Base-by-base conservation (phyloP, 805 yeast species). In the Candida methanosorbosa region DNA sequence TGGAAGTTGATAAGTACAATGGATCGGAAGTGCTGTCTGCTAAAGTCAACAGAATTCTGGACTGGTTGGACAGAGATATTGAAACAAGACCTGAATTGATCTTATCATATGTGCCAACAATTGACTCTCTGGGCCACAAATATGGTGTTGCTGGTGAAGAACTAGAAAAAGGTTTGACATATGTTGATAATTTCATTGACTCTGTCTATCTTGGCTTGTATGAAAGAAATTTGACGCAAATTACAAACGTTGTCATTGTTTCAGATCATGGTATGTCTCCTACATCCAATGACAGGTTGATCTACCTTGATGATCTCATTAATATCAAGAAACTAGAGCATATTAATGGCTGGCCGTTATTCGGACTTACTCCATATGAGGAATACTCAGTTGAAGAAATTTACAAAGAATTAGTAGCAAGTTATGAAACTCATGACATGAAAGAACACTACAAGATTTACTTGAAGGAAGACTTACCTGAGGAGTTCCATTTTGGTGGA, bases 181-280 rank as follows among this genome's bases (percentile, higher is more conserved):
- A 73, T 34, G 88, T 87, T 8, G 97, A 90, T 59, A 49, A 54
- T 12, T 78, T 80, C 42, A 56, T 90, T 12, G 68, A 65, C 13
- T 51, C 61, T 5, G 38, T 85, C 27, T 59, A 66, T 13, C 41
- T 56, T 18, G 79, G 71, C 8, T 45, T 88, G 16, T 38, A 49
- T 1, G 48, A 52, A 15, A 63, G 95, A 36, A 77, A 81, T 43
- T 58, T 86, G 39, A 58, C 69, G 0, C 66, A 75, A 17, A 66
- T 85, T 28, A 82, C 81, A 15, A 88, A 90, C 52, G 57, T 88
- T 16, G 58, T 90, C 0, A 61, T 88, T 29, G 81, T 88, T 4
- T 83, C 95, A 30, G 96, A 88, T 54, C 96, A 87, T 53, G 96
- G 96, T 9, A 87, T 86, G 95, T 80, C 94, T 0, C 90, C 95